Conservation (phyloP, 202 grass and related monocot genomes). For the Setaria viridis region DNA sequence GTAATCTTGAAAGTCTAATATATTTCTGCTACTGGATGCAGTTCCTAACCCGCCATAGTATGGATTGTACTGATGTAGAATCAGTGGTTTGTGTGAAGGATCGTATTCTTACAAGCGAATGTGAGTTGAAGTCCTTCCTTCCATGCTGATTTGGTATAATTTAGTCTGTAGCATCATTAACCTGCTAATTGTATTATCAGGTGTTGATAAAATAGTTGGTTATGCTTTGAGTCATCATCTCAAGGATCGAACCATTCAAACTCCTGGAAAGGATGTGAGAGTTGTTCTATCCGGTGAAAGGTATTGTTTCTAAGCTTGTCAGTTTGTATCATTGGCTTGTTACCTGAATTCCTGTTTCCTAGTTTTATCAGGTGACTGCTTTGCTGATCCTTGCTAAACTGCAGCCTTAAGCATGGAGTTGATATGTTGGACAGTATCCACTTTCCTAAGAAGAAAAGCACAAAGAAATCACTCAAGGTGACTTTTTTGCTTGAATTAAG, state of each 20-base stretch:
- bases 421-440: conserved; percentile 78
- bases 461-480: conserved; percentile 96
- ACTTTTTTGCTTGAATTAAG: conserved; percentile 10
- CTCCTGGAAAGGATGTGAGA: conserved; percentile 56
- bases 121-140: conserved; percentile 61
- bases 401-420: conserved; percentile 86
- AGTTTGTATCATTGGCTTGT: conserved; percentile 27
- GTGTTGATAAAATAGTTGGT: conserved; percentile 97
- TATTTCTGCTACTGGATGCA: conserved; percentile 45
- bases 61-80: conserved; percentile 85
- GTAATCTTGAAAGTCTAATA: conserved; percentile 2
- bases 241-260: conserved; percentile 52
- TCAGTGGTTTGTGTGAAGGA: conserved; percentile 81
- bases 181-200: conserved; percentile 55
- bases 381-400: conserved; percentile 49
- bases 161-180: conserved; percentile 19
- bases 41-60: conserved; percentile 75
- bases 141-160: conserved; percentile 20
- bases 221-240: conserved; percentile 89
- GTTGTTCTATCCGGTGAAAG: conserved; percentile 74
- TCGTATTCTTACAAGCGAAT: conserved; percentile 91
- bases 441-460: conserved; percentile 70
- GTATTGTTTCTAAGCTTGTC: conserved; percentile 49
- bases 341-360: conserved; percentile 32
- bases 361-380: conserved; percentile 35